Conservation (phyloP, 805 yeast genomes). For the Phaffomyces opuntiae region DNA sequence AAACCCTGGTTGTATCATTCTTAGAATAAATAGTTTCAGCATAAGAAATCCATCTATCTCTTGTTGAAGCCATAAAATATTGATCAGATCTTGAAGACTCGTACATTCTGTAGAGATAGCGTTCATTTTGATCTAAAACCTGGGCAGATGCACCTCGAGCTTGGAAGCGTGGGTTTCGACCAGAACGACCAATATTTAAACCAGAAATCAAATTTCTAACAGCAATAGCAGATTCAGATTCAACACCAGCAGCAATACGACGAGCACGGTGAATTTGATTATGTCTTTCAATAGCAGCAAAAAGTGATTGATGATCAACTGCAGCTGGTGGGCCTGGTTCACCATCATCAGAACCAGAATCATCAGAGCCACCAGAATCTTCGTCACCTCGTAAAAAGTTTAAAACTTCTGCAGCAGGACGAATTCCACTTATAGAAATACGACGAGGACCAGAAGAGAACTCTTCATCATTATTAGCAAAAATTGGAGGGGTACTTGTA, state of each 20-base stretch:
- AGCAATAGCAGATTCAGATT: too few relatives aligned
- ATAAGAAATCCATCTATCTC: slow-evolving; percentile 64
- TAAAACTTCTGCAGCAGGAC: too few relatives aligned
- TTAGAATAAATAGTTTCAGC: slow-evolving; percentile 44
- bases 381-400: too few relatives aligned
- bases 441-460: too few relatives aligned
- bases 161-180: background rate
- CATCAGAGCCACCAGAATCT: too few relatives aligned
- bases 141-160: background rate
- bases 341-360: too few relatives aligned
- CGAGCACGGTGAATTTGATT: background rate
- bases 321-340: too few relatives aligned
- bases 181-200: background rate
- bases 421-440: too few relatives aligned
- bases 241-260: too few relatives aligned
- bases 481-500: background rate
- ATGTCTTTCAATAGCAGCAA: too few relatives aligned
- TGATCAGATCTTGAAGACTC: slow-evolving; percentile 2
- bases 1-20: slow-evolving; percentile 28
- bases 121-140: background rate
- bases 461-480: too few relatives aligned
- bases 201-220: background rate
- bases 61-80: slow-evolving; percentile 35
- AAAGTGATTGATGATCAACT: too few relatives aligned
- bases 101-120: background rate